Evolutionary conservation across 345 rosid genomes (phyloP).

Genomic region (Litchi chinensis): DNA sequence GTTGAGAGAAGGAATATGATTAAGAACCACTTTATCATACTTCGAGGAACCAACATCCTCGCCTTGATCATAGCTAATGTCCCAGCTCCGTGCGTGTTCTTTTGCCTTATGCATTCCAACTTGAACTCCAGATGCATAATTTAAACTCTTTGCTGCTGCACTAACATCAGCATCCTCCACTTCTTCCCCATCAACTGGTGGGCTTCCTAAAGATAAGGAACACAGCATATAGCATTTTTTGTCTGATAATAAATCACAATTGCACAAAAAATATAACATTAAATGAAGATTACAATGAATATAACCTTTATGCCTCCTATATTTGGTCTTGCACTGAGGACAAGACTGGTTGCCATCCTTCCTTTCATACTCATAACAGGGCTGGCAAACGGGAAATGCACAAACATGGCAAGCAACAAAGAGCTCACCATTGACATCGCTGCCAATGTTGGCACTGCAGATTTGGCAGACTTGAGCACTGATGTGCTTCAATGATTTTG

Average conservation of each 20-base stretch:
- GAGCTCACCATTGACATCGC: conserved; percentile 1
- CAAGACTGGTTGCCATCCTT: conserved; percentile 22
- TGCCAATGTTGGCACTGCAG: conserved; percentile 17
- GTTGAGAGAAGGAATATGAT: conserved; percentile 35
- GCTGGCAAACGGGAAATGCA: conserved; percentile 19
- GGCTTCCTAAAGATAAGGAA: conserved; percentile 16
- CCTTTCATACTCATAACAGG: conserved; percentile 23
- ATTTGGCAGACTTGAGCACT: conserved; percentile 15
- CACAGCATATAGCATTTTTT: background rate
- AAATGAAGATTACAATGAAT: background rate
- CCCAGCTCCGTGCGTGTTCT: conserved; percentile 15
- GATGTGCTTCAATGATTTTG: background rate
- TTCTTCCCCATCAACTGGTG: conserved; percentile 12
- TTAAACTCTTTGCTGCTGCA: background rate
- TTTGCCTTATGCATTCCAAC: conserved; percentile 3
- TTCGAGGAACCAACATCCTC: conserved; percentile 28
- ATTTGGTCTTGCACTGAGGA: conserved; percentile 21
- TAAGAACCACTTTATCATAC: conserved; percentile 34
- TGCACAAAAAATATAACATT: background rate
- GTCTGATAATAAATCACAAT: background rate
- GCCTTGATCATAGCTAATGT: background rate
- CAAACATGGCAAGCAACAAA: conserved; percentile 20
- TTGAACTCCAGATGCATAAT: conserved; percentile 7
- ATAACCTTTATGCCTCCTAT: conserved; percentile 21
- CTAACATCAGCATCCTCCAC: conserved; percentile 17